Conservation (phyloP, 768 basidiomycete species). For the Lactifluus subvellereus region DNA sequence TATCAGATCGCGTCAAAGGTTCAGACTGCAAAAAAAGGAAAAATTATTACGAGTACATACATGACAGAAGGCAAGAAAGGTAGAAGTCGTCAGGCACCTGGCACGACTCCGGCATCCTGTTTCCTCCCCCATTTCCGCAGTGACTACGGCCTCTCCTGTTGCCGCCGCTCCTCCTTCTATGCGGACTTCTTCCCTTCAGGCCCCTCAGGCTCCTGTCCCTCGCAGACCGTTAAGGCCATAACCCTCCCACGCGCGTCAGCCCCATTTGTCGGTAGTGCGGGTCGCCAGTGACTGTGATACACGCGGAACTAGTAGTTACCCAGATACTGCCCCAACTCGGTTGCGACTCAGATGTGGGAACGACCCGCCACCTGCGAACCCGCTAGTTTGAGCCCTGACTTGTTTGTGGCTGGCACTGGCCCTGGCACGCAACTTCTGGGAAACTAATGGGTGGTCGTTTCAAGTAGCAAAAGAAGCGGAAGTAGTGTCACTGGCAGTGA, state of each 20-base stretch:
- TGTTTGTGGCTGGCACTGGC: background rate
- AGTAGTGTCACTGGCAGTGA: background rate
- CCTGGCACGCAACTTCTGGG: background rate
- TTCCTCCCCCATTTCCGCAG: background rate
- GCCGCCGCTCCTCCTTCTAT: background rate
- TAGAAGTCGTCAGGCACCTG: too few species aligned
- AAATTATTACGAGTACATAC: too few species aligned
- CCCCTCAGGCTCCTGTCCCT: background rate
- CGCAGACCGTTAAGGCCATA: background rate
- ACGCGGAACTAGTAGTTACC: too few species aligned
- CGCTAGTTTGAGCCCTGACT: background rate
- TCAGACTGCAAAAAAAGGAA: too few species aligned
- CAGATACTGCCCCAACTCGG: background rate
- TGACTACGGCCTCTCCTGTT: background rate
- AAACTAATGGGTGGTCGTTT: background rate
- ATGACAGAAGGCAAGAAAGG: too few species aligned
- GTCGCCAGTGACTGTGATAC: background rate
- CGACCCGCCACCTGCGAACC: slow-evolving; percentile 2
- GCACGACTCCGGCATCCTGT: background rate
- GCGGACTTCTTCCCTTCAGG: background rate
- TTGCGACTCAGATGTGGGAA: slow-evolving; percentile 6
- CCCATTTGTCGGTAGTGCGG: background rate
- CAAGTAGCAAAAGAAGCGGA: too few species aligned
- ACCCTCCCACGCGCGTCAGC: slow-evolving; percentile 5
- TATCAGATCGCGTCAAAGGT: too few species aligned